Evolutionary conservation across 192 early-diverging fungal genomes (phyloP), one percentile per base, ranked within the genome.

Genomic region (Coemansia sp.): DNA sequence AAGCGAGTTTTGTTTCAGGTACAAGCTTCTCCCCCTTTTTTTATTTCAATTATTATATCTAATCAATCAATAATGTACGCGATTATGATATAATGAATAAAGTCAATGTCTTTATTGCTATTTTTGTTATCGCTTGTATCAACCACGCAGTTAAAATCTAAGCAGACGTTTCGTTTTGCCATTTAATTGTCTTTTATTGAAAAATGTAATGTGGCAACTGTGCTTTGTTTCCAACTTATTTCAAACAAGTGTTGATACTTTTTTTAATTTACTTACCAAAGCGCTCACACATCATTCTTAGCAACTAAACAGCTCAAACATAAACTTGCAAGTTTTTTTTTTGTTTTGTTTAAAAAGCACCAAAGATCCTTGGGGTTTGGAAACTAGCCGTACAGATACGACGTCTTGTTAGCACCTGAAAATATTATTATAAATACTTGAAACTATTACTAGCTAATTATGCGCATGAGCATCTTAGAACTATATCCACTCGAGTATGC

Each of bases 401-500:
- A 6, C 6, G 9, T 17, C 17, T 46, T 17, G 11, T 46, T 46
- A 17, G 8, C 39, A 3, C 39, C 11, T 14, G 3, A 10, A 46
- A 46, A 46, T 14, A 46, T 17, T 17, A 46, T 17, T 46, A 17
- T 46, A 46, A 17, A 17, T 0, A 46, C 17, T 17, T 46, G 3
- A 17, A 46, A 17, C 39, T 17, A 17, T 17, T 46, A 46, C 39
- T 4, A 17, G 1, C 39, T 46, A 46, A 46, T 46, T 17, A 46
- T 46, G 39, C 19, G 14, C 5, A 66, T 66, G 64, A 46, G 24
- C 8, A 17, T 55, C 4, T 7, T 57, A 27, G 23, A 33, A 9
- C 19, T 66, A 29, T 60, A 61, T 57, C 52, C 70, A 42, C 30
- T 62, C 2, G 70, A 72, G n/a, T 32, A 66, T 25, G 19, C 27